These are phyloP conservation scores for Centrapalus pauciflorus DNA, from an alignment of 129 eudicot genomes.

Conservation along the genomic window DNA sequence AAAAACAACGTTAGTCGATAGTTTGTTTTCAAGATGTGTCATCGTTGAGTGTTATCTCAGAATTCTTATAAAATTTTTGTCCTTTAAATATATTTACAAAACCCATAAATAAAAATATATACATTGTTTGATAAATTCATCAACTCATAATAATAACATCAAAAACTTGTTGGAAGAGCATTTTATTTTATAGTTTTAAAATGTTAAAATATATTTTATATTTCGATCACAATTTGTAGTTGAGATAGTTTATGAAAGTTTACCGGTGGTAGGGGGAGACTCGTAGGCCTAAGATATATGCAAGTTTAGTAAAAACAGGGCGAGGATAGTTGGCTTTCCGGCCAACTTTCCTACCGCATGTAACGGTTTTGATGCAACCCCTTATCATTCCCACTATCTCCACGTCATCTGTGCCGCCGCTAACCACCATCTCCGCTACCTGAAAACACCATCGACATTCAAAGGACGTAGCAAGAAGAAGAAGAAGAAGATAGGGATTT, in stretches of 20 bases:
- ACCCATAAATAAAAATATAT: too few relatives aligned
- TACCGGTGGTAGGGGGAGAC: conserved; percentile 88
- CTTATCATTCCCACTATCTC: conserved; percentile 86
- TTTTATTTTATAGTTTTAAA: too few relatives aligned
- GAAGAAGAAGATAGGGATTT: not conserved
- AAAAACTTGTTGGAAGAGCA: too few relatives aligned
- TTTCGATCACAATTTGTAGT: too few relatives aligned
- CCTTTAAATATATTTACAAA: too few relatives aligned
- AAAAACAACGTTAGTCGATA: not conserved
- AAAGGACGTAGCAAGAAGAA: not conserved
- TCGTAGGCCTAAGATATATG: conserved; percentile 89
- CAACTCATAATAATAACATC: too few relatives aligned
- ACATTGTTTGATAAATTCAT: too few relatives aligned
- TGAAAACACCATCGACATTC: not conserved
- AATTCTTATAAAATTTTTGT: not conserved
- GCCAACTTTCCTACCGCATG: conserved; percentile 57
- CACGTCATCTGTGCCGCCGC: conserved; percentile 21
- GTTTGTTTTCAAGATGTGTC: conserved; percentile 13
- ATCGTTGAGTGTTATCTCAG: conserved; percentile 5
- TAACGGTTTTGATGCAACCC: conserved; percentile 91
- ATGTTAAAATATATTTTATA: too few relatives aligned
- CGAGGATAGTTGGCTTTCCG: conserved; percentile 29
- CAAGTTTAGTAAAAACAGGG: conserved; percentile 71
- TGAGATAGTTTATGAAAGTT: too few relatives aligned
- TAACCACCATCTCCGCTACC: conserved; percentile 82